These are phyloP conservation scores for Metahyphopichia silvanorum DNA, from an alignment of 805 yeast species.

Conservation along the genomic window DNA sequence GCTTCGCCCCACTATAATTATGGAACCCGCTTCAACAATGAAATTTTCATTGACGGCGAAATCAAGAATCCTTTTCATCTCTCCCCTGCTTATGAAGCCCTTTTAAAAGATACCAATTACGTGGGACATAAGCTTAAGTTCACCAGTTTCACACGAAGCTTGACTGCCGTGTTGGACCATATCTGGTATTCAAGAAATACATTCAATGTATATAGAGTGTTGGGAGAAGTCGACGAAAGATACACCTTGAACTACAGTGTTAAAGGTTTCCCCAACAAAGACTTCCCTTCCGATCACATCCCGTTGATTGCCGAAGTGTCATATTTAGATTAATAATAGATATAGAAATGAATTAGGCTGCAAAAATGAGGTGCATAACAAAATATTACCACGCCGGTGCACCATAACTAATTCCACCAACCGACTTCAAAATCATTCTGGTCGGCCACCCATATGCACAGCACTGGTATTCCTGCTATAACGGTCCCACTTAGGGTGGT, in stretches of 20 bases:
- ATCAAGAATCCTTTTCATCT: slow-evolving; percentile 14
- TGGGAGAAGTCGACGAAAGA: slow-evolving; percentile 46
- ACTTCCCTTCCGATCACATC: slow-evolving; percentile 57
- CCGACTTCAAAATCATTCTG: too few relatives aligned
- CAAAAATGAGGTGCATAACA: too few relatives aligned
- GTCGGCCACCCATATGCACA: too few relatives aligned
- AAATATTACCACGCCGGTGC: too few relatives aligned
- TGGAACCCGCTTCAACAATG: slow-evolving; percentile 11
- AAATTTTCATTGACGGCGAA: slow-evolving; percentile 5
- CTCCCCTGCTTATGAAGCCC: slow-evolving; percentile 13
- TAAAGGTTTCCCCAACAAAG: slow-evolving; percentile 51
- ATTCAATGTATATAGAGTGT: slow-evolving; percentile 38
- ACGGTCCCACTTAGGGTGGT: too few relatives aligned
- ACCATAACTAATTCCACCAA: too few relatives aligned
- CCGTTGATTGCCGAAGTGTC: slow-evolving; percentile 30
- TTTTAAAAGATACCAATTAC: slow-evolving; percentile 7
- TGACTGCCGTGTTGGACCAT: slow-evolving; percentile 55
- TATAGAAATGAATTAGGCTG: too few relatives aligned
- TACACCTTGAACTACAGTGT: slow-evolving; percentile 22
- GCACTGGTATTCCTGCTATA: too few relatives aligned
- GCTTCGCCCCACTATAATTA: slow-evolving; percentile 11
- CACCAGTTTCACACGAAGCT: slow-evolving; percentile 43
- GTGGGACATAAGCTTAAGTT: slow-evolving; percentile 11
- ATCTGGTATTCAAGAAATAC: slow-evolving; percentile 48
- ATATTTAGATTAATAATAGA: too few relatives aligned